phyloP scores from a whole-genome alignment of 352 stramenopile species.

The Phytophthora tentaculata region DNA sequence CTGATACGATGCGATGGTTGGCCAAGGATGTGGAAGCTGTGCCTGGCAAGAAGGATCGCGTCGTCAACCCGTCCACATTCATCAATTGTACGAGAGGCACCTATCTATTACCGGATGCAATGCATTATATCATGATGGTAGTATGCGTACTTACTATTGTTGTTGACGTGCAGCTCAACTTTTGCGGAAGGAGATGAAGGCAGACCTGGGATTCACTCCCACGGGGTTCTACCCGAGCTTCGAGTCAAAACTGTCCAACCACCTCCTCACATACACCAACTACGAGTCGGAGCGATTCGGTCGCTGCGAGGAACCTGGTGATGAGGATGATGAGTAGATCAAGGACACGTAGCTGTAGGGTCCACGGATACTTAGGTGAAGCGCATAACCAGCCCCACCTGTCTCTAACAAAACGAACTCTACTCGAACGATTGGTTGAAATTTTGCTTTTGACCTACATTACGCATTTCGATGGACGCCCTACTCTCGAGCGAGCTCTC shows the following conservation, averaged over 20 bases:
- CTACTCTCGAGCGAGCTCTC: constrained; percentile 58
- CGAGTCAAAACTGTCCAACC: constrained; percentile 60
- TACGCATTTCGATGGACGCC: constrained; percentile 38
- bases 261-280: constrained; percentile 63
- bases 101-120: constrained; percentile 1
- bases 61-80: constrained; percentile 50
- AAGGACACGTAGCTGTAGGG: constrained; percentile 11
- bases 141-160: too few species aligned
- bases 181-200: constrained; percentile 50
- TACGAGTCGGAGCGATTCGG: constrained; percentile 56
- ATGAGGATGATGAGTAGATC: constrained; percentile 15
- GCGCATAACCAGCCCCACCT: neutral
- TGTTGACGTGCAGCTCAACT: constrained; percentile 36
- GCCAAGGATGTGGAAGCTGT: constrained; percentile 39
- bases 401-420: constrained; percentile 15
- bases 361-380: neutral
- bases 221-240: constrained; percentile 57
- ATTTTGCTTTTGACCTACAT: constrained; percentile 7
- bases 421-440: constrained; percentile 29
- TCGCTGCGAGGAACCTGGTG: constrained; percentile 34
- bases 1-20: constrained; percentile 55
- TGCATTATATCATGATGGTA: neutral
- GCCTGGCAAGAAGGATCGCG: constrained; percentile 41
- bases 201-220: constrained; percentile 52
- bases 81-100: constrained; percentile 46